phyloP scores from a whole-genome alignment of 495 filamentous ascomycete species.

The Penicillium mononematosum region DNA sequence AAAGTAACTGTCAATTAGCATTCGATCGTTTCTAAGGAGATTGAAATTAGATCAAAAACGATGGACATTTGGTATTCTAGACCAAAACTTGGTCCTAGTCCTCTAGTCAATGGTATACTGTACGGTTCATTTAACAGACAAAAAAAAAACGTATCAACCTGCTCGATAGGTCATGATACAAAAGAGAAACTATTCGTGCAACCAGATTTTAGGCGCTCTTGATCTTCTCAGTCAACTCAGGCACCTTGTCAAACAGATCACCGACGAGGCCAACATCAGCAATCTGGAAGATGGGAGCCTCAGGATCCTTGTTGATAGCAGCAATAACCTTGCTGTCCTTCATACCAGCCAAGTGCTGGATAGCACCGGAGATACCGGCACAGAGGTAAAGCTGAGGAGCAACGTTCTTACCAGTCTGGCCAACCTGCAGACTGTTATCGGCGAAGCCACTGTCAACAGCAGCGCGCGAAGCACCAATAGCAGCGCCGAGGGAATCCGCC shows the following conservation, averaged over 20 bases:
- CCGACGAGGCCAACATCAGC: conserved; percentile 94
- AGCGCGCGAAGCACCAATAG: conserved; percentile 89
- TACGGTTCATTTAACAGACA: conserved; percentile 26
- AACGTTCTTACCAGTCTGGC: conserved; percentile 97
- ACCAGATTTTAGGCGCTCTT: conserved; percentile 47
- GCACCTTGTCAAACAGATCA: conserved; percentile 92
- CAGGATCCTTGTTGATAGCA: conserved; percentile 94
- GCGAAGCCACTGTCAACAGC: conserved; percentile 97
- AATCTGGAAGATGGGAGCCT: conserved; percentile 97
- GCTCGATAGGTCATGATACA: conserved; percentile 30
- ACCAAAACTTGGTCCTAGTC: conserved; percentile 16
- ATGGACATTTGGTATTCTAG: conserved; percentile 16
- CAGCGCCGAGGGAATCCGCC: conserved; percentile 87
- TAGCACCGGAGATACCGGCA: conserved; percentile 93
- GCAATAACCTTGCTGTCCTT: conserved; percentile 99
- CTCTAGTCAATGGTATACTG: conserved; percentile 36
- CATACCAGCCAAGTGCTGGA: conserved; percentile 98
- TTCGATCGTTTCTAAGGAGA: background rate
- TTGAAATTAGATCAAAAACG: background rate
- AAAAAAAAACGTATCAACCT: conserved; percentile 20
- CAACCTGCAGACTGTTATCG: conserved; percentile 98
- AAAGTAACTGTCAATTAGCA: background rate
- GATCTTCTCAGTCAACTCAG: conserved; percentile 94
- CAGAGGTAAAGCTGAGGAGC: conserved; percentile 94
- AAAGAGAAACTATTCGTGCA: conserved; percentile 32